A percentile compares a stretch with the other conserved stretches of the same genome.
Evolutionary conservation across 305 asterid species (phyloP).

Genomic region (Solanum hybrid): DNA sequence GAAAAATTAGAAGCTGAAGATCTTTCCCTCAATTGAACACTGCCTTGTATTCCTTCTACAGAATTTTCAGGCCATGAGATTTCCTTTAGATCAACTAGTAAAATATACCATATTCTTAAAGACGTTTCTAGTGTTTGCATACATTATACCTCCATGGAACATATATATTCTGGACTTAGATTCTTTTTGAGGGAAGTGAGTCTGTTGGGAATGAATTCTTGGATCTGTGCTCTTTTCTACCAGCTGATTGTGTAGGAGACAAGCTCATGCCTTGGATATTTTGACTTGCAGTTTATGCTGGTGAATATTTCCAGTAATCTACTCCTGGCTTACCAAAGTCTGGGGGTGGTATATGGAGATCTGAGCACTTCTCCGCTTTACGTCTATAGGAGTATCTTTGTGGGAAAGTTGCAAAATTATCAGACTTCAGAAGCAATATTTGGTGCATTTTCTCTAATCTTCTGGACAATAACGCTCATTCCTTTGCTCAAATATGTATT

Average conservation of each 20-base stretch:
- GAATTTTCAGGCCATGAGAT: background rate
- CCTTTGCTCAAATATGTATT: conserved; percentile 81
- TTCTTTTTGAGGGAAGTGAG: background rate
- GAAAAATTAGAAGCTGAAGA: background rate
- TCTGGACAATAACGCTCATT: conserved; percentile 89
- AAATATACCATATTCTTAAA: background rate
- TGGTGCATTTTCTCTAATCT: conserved; percentile 88
- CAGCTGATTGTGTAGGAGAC: conserved; percentile 1
- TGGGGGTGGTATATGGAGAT: conserved; percentile 95
- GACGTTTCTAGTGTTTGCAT: background rate
- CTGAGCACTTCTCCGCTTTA: conserved; percentile 93
- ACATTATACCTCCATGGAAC: background rate
- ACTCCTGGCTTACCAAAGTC: conserved; percentile 83
- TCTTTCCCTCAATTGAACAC: background rate
- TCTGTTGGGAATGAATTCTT: background rate
- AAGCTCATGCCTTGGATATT: background rate
- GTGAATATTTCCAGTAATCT: conserved; percentile 42
- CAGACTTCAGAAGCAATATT: conserved; percentile 57
- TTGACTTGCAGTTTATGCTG: conserved; percentile 44
- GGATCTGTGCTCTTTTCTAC: background rate
- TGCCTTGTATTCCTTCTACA: background rate
- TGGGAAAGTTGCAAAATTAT: conserved; percentile 53
- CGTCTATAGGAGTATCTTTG: conserved; percentile 69
- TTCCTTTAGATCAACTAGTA: background rate
- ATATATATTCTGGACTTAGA: background rate